These are phyloP conservation scores for Phytopythium litorale DNA, from an alignment of 352 stramenopile species.

Conservation along the genomic window DNA sequence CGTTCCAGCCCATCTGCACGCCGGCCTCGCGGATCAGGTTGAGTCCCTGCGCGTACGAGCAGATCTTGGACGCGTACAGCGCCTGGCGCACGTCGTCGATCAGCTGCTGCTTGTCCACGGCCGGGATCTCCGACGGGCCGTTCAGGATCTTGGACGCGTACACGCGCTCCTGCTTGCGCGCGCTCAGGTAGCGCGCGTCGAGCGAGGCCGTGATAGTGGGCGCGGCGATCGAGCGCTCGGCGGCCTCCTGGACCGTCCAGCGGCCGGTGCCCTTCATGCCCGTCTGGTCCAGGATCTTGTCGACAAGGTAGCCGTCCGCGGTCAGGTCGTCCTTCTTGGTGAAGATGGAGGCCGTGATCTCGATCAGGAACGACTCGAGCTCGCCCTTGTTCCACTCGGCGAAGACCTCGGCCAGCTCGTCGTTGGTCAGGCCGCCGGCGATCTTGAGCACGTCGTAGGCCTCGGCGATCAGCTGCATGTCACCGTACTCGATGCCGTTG, in stretches of 20 bases:
- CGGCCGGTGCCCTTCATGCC: conserved; percentile 99
- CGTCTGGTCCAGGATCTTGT: conserved; percentile 98
- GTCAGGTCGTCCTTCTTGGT: conserved; percentile 96
- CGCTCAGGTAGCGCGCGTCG: conserved; percentile 95
- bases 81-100: conserved; percentile 96
- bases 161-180: conserved; percentile 95
- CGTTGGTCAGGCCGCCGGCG: conserved; percentile 87
- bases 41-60: conserved; percentile 96
- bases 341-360: conserved; percentile 98
- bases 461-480: conserved; percentile 99
- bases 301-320: conserved; percentile 83
- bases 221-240: conserved; percentile 94
- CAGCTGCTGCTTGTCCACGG: conserved; percentile 92
- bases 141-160: conserved; percentile 92
- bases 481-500: conserved; percentile 99
- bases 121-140: conserved; percentile 91
- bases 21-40: conserved; percentile 94
- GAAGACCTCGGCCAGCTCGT: conserved; percentile 93
- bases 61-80: conserved; percentile 98
- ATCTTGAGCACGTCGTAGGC: conserved; percentile 97
- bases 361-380: conserved; percentile 97
- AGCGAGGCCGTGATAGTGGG: conserved; percentile 98
- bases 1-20: conserved; percentile 95
- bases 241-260: conserved; percentile 95
- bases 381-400: conserved; percentile 97